A percentile compares a stretch with the other conserved stretches of the same genome.
phyloP scores from a whole-genome alignment of 768 basidiomycete genomes.

The Collybiopsis luxurians region DNA sequence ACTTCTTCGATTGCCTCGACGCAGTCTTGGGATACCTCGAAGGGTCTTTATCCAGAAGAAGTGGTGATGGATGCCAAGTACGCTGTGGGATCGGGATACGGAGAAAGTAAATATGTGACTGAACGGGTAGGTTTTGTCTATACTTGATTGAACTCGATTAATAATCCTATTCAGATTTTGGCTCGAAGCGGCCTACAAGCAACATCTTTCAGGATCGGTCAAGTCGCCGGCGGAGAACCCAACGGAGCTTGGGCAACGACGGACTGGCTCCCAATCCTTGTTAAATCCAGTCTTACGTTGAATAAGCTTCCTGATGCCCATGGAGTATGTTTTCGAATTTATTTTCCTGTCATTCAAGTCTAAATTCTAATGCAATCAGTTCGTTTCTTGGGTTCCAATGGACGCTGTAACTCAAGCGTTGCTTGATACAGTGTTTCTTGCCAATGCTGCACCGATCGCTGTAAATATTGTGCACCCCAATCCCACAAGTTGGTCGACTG shows the following conservation, averaged over 20 bases:
- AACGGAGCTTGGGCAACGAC: slow-evolving; percentile 41
- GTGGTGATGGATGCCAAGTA: slow-evolving; percentile 8
- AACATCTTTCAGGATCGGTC: slow-evolving; percentile 27
- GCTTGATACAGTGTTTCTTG: slow-evolving; percentile 27
- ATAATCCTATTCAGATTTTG: slow-evolving; percentile 16
- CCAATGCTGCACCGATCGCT: slow-evolving; percentile 13
- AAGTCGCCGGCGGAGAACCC: slow-evolving; percentile 33
- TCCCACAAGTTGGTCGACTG: slow-evolving; percentile 27
- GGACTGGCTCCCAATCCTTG: slow-evolving; percentile 48
- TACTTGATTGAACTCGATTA: not conserved
- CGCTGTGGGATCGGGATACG: slow-evolving; percentile 14
- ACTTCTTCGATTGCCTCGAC: slow-evolving; percentile 26
- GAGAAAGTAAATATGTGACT: slow-evolving; percentile 19
- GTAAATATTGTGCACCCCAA: slow-evolving; percentile 34
- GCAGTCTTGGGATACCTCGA: slow-evolving; percentile 24
- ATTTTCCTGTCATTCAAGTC: not conserved
- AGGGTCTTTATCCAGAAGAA: slow-evolving; percentile 20
- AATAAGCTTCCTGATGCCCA: slow-evolving; percentile 24
- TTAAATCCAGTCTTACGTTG: slow-evolving; percentile 29
- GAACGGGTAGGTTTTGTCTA: slow-evolving; percentile 13
- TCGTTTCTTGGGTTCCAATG: slow-evolving; percentile 33
- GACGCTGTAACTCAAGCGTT: slow-evolving; percentile 24
- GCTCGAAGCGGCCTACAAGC: slow-evolving; percentile 20
- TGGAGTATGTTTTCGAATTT: slow-evolving; percentile 24
- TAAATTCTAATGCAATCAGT: too few species aligned